Conservation (phyloP, 2,329 filamentous ascomycete genomes). For the Coccinonectria pachysandricola region DNA sequence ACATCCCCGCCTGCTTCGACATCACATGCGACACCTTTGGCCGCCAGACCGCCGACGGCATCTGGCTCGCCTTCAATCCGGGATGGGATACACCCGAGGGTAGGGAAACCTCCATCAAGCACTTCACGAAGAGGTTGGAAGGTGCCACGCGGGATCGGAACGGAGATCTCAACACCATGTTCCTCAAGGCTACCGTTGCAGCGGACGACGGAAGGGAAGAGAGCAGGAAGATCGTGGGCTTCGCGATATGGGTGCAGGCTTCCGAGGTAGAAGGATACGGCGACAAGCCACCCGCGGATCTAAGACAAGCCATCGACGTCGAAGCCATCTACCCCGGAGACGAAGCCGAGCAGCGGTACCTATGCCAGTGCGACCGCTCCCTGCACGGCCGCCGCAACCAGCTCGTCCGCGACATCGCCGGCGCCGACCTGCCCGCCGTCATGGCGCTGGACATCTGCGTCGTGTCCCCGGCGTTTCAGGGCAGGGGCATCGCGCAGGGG, state of each 20-base stretch:
- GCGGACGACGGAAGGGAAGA: constrained; percentile 14
- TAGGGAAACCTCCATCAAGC: constrained; percentile 22
- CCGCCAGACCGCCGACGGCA: constrained; percentile 35
- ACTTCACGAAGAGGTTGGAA: constrained; percentile 32
- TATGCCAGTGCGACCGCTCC: constrained; percentile 32
- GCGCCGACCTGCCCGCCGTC: constrained; percentile 30
- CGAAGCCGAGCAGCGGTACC: constrained; percentile 34
- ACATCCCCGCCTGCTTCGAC: constrained; percentile 18
- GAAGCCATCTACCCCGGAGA: constrained; percentile 32
- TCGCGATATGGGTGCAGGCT: constrained; percentile 45
- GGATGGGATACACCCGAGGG: constrained; percentile 43
- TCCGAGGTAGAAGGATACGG: constrained; percentile 40
- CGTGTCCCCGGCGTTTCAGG: constrained; percentile 43
- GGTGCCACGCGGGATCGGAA: constrained; percentile 27
- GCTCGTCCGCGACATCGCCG: constrained; percentile 30
- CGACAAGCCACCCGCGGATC: constrained; percentile 25
- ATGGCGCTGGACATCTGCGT: constrained; percentile 41
- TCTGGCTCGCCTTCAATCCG: constrained; percentile 43
- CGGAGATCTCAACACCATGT: constrained; percentile 39
- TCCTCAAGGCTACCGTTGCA: constrained; percentile 42
- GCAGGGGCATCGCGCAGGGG: constrained; percentile 33
- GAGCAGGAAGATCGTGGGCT: constrained; percentile 32
- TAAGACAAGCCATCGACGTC: constrained; percentile 21
- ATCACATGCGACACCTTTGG: constrained; percentile 32
- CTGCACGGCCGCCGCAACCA: constrained; percentile 34